These are phyloP conservation scores for Wickerhamomyces hampshirensis DNA, from an alignment of 805 yeast species.

Conservation along the genomic window DNA sequence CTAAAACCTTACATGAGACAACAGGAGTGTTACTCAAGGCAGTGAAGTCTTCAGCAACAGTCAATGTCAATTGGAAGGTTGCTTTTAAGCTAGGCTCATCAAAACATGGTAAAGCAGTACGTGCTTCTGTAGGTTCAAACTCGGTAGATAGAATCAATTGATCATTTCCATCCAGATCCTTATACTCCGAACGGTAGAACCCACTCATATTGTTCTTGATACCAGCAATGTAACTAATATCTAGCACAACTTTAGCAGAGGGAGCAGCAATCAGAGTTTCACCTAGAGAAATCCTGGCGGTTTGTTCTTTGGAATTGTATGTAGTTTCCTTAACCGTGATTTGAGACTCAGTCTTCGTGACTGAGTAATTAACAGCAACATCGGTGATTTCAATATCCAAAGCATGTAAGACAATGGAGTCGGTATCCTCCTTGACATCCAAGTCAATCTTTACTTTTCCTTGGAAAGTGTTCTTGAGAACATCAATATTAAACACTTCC, in stretches of 20 bases:
- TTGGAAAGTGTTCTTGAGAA: slow-evolving; percentile 50
- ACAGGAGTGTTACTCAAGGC: slow-evolving; percentile 66
- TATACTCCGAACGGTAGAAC: slow-evolving; percentile 68
- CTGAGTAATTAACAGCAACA: slow-evolving; percentile 33
- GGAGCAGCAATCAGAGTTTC: slow-evolving; percentile 34
- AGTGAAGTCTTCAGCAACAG: slow-evolving; percentile 50
- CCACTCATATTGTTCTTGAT: slow-evolving; percentile 76
- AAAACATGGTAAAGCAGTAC: slow-evolving; percentile 80
- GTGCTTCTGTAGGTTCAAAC: slow-evolving; percentile 81
- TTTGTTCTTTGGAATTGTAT: slow-evolving; percentile 51
- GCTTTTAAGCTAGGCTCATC: slow-evolving; percentile 84
- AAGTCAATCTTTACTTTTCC: slow-evolving; percentile 53
- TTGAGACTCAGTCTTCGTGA: slow-evolving; percentile 28
- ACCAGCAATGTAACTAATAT: slow-evolving; percentile 49
- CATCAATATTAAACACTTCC: slow-evolving; percentile 50
- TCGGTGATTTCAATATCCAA: slow-evolving; percentile 54
- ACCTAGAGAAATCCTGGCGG: slow-evolving; percentile 52
- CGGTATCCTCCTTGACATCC: slow-evolving; percentile 42
- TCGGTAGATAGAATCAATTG: slow-evolving; percentile 78
- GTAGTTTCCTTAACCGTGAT: slow-evolving; percentile 28
- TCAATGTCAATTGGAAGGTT: slow-evolving; percentile 57
- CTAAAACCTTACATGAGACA: slow-evolving; percentile 40
- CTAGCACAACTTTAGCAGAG: slow-evolving; percentile 34
- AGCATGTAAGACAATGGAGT: slow-evolving; percentile 50
- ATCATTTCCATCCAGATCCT: slow-evolving; percentile 50